Conservation (phyloP, 2,329 filamentous ascomycete genomes). For the Cephalotrichum gorgonifer region DNA sequence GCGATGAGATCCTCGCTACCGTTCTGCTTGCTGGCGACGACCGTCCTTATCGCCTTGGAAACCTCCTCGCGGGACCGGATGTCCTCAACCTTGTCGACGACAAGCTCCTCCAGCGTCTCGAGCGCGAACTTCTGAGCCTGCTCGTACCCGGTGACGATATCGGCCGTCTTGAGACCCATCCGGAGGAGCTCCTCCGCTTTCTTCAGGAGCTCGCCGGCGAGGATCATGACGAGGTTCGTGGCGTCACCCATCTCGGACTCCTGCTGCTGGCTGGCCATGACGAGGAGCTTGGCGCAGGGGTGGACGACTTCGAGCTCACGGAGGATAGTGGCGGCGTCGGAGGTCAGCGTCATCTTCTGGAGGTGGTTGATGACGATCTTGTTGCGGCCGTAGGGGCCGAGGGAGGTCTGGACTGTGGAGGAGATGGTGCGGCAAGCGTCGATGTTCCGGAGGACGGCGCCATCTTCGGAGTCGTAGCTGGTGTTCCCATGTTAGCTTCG, state of each 20-base stretch:
- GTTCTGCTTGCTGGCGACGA: conserved; percentile 93
- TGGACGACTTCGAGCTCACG: conserved; percentile 97
- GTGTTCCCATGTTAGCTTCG: conserved; percentile 18
- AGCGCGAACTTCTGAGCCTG: conserved; percentile 85
- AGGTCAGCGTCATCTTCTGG: conserved; percentile 98
- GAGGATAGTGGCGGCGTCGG: conserved; percentile 93
- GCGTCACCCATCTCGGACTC: conserved; percentile 98
- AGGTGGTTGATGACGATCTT: conserved; percentile 99
- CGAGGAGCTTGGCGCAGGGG: conserved; percentile 90
- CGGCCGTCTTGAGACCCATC: conserved; percentile 96
- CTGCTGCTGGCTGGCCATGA: conserved; percentile 98
- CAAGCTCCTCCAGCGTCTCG: conserved; percentile 75
- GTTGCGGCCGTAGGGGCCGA: conserved; percentile 95
- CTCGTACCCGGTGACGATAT: conserved; percentile 93
- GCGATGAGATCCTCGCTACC: conserved; percentile 86
- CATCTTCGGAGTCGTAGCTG: conserved; percentile 98
- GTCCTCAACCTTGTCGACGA: conserved; percentile 83
- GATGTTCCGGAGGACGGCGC: conserved; percentile 95
- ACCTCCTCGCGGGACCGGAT: conserved; percentile 73
- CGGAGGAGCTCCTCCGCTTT: conserved; percentile 95
- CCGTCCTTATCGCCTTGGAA: conserved; percentile 89
- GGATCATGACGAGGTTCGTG: conserved; percentile 91
- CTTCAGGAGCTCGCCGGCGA: conserved; percentile 89
- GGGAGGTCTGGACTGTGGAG: conserved; percentile 90
- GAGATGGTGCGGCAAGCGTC: conserved; percentile 95